phyloP scores from a whole-genome alignment of 83 land plant species.

The Diphasiastrum complanatum region DNA sequence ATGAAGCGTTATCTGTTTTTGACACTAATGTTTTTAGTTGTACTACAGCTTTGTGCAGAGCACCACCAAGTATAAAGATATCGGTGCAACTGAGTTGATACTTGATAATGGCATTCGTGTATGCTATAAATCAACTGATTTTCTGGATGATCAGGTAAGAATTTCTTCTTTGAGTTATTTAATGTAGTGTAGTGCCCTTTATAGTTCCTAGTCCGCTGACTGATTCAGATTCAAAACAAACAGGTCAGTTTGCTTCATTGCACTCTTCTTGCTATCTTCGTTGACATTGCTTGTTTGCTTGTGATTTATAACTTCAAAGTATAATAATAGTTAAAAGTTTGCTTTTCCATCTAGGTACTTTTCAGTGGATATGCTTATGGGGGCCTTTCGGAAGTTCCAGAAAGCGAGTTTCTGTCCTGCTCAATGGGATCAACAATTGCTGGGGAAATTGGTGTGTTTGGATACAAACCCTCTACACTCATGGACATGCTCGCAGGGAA shows the following conservation, averaged over 20 bases:
- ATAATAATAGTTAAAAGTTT: too few relatives aligned
- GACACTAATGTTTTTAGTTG: too few relatives aligned
- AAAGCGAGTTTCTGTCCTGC: conserved; percentile 83
- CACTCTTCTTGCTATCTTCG: too few relatives aligned
- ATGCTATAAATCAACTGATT: conserved; percentile 87
- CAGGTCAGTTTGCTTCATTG: too few relatives aligned
- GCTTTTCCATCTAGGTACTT: conserved; percentile 58
- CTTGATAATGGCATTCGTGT: conserved; percentile 90
- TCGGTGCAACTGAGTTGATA: conserved; percentile 70
- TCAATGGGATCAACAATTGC: conserved; percentile 94
- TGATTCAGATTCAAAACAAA: too few relatives aligned
- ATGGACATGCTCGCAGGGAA: conserved; percentile 97
- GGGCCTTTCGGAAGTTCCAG: conserved; percentile 86
- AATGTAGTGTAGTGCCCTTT: too few relatives aligned
- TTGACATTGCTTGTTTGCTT: too few relatives aligned
- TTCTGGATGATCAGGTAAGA: conserved; percentile 94
- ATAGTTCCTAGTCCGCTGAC: too few relatives aligned
- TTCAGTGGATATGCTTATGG: conserved; percentile 91
- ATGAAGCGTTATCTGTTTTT: too few relatives aligned
- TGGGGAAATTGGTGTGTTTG: conserved; percentile 95
- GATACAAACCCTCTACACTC: conserved; percentile 80
- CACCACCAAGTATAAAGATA: conserved; percentile 46
- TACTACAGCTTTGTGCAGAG: background rate
- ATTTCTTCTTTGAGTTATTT: too few relatives aligned
- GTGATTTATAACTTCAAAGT: too few relatives aligned